phyloP scores from a whole-genome alignment of 2,329 filamentous ascomycete species.

The Macroventuria anomochaeta region DNA sequence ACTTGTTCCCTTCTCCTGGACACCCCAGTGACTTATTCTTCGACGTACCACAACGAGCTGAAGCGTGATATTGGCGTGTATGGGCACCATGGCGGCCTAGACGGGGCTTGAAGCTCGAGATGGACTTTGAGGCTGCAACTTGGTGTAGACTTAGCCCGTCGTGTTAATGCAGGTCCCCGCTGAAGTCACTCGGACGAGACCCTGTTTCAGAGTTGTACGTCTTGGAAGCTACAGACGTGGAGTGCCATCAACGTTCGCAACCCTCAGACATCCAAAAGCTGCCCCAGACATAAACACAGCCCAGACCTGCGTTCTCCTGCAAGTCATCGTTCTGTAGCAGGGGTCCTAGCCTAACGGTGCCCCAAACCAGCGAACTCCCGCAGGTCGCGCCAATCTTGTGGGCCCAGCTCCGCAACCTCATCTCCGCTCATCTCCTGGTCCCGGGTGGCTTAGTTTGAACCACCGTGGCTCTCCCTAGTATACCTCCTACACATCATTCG shows the following conservation, averaged over 20 bases:
- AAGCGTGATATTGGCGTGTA: background rate
- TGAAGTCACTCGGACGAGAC: background rate
- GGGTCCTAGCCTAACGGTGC: constrained; percentile 14
- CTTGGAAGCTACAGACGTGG: background rate
- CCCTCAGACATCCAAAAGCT: background rate
- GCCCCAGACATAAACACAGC: background rate
- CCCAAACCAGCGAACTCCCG: constrained; percentile 14
- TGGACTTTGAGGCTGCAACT: background rate
- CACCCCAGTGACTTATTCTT: background rate
- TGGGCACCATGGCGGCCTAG: background rate
- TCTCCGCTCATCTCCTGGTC: constrained; percentile 31
- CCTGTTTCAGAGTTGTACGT: background rate
- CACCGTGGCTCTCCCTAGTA: constrained; percentile 21
- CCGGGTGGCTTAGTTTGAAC: constrained; percentile 22
- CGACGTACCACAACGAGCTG: background rate
- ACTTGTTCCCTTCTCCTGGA: background rate
- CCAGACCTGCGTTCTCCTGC: background rate
- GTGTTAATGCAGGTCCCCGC: constrained; percentile 5
- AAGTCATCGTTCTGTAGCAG: constrained; percentile 1
- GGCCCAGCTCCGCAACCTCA: constrained; percentile 15
- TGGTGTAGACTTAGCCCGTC: background rate
- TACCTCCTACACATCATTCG: constrained; percentile 9
- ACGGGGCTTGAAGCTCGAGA: background rate
- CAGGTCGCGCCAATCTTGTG: constrained; percentile 26
- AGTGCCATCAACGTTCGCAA: background rate